phyloP scores from a whole-genome alignment of 495 filamentous ascomycete genomes.

The Aspergillus sclerotiicarbonarius region DNA sequence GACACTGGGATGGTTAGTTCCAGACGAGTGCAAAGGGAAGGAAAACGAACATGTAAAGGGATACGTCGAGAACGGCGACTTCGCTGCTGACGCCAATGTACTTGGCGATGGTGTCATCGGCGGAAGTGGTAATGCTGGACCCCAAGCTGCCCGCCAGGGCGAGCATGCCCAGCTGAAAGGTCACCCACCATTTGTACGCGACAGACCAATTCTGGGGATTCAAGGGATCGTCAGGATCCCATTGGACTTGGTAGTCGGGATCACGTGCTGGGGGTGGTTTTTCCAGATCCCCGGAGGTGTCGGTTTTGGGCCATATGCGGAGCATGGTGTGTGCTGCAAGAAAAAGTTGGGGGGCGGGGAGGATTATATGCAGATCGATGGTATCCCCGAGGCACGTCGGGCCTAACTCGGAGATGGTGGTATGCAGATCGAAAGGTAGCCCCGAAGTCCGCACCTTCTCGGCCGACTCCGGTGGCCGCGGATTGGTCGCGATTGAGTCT shows the following conservation, averaged over 20 bases:
- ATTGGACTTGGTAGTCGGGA: conserved; percentile 9
- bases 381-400: too few relatives aligned
- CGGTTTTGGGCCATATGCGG: too few relatives aligned
- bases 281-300: too few relatives aligned
- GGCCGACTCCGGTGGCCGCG: too few relatives aligned
- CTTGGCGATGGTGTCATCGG: conserved; percentile 36
- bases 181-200: conserved; percentile 47
- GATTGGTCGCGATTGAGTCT: too few relatives aligned
- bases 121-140: conserved; percentile 47
- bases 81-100: conserved; percentile 38
- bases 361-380: too few relatives aligned
- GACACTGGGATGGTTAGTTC: conserved; percentile 6
- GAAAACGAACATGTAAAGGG: conserved; percentile 21
- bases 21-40: too few relatives aligned
- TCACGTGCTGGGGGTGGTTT: neutral
- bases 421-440: too few relatives aligned
- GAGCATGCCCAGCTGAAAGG: conserved; percentile 49
- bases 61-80: conserved; percentile 24
- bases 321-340: too few relatives aligned
- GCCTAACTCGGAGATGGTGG: too few relatives aligned
- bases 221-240: conserved; percentile 11
- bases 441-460: too few relatives aligned
- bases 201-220: conserved; percentile 50
- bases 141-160: conserved; percentile 49
- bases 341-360: too few relatives aligned